Conservation (phyloP, 108 stramenopile species). For the Nannochloropsis salina region DNA sequence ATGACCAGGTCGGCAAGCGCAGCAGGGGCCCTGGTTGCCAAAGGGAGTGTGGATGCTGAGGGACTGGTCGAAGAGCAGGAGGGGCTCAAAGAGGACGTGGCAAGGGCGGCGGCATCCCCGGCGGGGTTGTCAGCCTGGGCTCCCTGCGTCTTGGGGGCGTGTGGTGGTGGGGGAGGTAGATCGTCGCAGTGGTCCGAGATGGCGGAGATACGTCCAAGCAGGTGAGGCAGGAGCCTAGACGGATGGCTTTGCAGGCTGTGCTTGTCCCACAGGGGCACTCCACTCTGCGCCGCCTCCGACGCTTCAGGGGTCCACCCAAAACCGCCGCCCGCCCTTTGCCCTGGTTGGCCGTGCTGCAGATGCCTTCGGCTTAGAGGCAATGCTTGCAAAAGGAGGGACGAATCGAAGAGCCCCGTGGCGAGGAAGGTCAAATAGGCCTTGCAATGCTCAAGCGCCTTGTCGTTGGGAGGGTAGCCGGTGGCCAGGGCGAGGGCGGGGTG, state of each 20-base stretch:
- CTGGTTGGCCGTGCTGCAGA: background rate
- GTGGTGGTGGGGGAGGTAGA: too few relatives aligned
- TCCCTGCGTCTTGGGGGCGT: too few relatives aligned
- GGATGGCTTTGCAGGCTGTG: constrained; percentile 9
- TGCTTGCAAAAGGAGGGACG: background rate
- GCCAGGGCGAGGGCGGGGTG: background rate
- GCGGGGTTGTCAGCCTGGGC: too few relatives aligned
- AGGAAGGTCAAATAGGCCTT: constrained; percentile 17
- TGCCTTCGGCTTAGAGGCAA: background rate
- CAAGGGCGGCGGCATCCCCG: too few relatives aligned
- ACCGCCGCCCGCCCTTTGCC: background rate
- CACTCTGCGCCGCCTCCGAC: background rate
- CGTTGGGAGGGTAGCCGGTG: background rate
- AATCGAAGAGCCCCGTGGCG: background rate
- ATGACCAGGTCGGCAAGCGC: background rate
- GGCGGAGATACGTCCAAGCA: background rate
- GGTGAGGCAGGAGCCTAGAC: background rate
- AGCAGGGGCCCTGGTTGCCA: background rate
- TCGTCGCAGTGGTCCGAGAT: background rate
- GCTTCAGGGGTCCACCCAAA: too few relatives aligned
- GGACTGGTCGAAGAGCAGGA: too few relatives aligned
- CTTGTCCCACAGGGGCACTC: background rate
- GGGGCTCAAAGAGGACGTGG: too few relatives aligned
- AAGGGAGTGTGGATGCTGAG: too few relatives aligned
- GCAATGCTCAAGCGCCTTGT: background rate